A percentile compares a stretch with the other conserved stretches of the same genome.
phyloP scores from a whole-genome alignment of 129 eudicot species.

The Saposhnikovia divaricata region DNA sequence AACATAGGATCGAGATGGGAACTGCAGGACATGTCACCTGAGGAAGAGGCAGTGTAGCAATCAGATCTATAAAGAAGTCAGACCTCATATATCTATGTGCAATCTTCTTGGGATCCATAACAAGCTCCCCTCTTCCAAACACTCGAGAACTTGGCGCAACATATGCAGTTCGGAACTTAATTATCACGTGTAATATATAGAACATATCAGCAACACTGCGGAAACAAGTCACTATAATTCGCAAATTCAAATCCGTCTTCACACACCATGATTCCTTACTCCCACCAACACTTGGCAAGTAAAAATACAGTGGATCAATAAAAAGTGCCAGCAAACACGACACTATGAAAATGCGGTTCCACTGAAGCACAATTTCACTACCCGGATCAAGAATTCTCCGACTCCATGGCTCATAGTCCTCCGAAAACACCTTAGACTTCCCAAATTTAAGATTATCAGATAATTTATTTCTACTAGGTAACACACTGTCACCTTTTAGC shows the following conservation, averaged over 20 bases:
- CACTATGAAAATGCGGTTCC: conserved; percentile 82
- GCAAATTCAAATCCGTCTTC: conserved; percentile 57
- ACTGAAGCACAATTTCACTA: conserved; percentile 72
- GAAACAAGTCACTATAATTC: conserved; percentile 66
- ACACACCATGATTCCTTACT: conserved; percentile 57
- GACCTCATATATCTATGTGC: conserved; percentile 69
- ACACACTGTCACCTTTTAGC: conserved; percentile 24
- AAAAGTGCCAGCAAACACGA: conserved; percentile 81
- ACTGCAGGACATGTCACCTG: conserved; percentile 47
- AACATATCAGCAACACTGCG: conserved; percentile 85
- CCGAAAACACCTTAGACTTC: conserved; percentile 54
- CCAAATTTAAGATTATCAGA: conserved; percentile 42
- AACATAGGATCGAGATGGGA: neutral
- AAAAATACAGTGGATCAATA: conserved; percentile 83
- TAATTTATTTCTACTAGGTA: conserved; percentile 32
- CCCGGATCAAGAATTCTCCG: conserved; percentile 92
- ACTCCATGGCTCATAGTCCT: conserved; percentile 72
- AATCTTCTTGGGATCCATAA: conserved; percentile 87
- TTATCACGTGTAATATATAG: conserved; percentile 70
- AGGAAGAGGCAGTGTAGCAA: conserved; percentile 95
- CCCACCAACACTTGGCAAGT: conserved; percentile 70
- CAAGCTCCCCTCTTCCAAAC: conserved; percentile 98
- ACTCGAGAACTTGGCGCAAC: conserved; percentile 93
- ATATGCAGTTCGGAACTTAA: conserved; percentile 93
- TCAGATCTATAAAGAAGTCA: conserved; percentile 82